Evolutionary conservation across 495 filamentous ascomycete genomes (phyloP), one percentile per base, ranked within the genome.

Genomic region (Letharia lupina): DNA sequence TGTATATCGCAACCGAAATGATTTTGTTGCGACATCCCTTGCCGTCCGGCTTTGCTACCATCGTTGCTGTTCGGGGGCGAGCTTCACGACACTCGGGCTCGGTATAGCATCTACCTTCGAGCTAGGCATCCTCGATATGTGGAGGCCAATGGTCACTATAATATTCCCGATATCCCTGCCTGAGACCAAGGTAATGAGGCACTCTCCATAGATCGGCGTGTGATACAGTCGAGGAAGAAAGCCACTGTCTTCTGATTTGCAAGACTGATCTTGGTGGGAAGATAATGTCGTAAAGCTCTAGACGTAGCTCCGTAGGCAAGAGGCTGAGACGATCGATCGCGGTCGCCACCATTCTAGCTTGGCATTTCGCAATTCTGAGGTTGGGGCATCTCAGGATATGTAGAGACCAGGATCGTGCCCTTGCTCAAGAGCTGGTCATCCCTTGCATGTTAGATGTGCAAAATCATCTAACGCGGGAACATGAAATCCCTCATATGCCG

Each of bases 401-500:
- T 4, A 11, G 10, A 1, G 1, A n/a, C 6, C 16, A 52, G 48
- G 10, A 31, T 31, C 18, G n/a, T 13, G n/a, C 48, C 48, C 31
- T 33, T 56, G 31, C 28, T 56, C 31, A 56, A 5, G 10, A 54
- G 11, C 1, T 35, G 28, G 4, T 18, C 48, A 35, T 16, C 12
- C 31, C 11, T 28, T 12, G 11, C 31, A 56, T 31, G 48, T 31
- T 10, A 7, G 48, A 4, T 50, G 3, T 12, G 40, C 40, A 42
- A 35, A 31, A 18, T 10, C 0, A 12, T 35, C 31, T 33, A 0
- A 7, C 3, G 11, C 23, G 31, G 31, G 31, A 66, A 66, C 65
- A 62, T 62, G 4, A 66, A 66, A 44, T 66, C 65, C 23, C 48
- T 66, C 41, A 20, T 35, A 62, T 35, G 59, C 37, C 47, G 45